Conservation (phyloP, 2,329 filamentous ascomycete species). For the Calonectria pseudoturangicola region DNA sequence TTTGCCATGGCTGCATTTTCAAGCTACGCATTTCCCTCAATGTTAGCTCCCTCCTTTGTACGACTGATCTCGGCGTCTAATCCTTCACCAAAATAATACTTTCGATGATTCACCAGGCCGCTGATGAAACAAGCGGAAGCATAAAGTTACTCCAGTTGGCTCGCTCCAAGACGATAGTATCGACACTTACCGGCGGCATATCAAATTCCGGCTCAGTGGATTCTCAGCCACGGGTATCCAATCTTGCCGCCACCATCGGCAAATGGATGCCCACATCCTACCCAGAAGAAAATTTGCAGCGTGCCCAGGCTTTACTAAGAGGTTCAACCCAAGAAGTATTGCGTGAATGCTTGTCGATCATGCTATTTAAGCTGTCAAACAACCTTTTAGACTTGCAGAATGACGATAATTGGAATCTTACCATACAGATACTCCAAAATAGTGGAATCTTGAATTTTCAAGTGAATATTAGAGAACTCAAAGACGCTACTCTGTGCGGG, state of each 20-base stretch:
- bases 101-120: neutral
- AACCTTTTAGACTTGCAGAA: neutral
- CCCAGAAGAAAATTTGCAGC: constrained; percentile 17
- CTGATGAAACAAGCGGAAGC: neutral
- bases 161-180: neutral
- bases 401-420: neutral
- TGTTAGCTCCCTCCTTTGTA: neutral
- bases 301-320: constrained; percentile 12
- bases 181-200: neutral
- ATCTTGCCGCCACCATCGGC: neutral
- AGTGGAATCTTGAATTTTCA: constrained; percentile 10
- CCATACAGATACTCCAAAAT: neutral
- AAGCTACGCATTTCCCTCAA: neutral
- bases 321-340: constrained; percentile 9
- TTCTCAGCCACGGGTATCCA: neutral
- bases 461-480: neutral
- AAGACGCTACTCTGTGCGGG: neutral
- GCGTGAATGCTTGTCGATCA: neutral
- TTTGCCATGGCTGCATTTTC: constrained; percentile 34
- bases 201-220: neutral
- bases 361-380: constrained; percentile 24
- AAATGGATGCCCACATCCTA: constrained; percentile 28
- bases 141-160: neutral
- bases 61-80: neutral
- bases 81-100: neutral